Evolutionary conservation across 257 asterid genomes (phyloP).

Genomic region (Solanum gandarillasii): DNA sequence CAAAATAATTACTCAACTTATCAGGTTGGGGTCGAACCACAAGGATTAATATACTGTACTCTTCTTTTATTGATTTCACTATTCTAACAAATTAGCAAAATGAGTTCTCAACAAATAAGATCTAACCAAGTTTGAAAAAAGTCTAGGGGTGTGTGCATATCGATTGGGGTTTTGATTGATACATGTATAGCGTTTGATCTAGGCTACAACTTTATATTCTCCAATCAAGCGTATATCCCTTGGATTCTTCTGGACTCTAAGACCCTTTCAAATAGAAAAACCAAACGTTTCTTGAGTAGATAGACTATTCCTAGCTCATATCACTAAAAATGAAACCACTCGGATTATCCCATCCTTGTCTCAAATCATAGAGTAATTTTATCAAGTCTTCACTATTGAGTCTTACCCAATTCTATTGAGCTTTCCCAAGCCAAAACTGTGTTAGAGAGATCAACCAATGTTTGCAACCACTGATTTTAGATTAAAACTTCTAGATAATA

Average conservation of each 20-base stretch:
- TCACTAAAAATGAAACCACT: background rate
- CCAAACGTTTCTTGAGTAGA: background rate
- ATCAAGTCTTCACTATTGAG: background rate
- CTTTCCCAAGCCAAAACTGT: background rate
- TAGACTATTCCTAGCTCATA: background rate
- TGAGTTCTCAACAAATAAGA: background rate
- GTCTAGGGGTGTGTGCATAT: background rate
- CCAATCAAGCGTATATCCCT: too few relatives aligned
- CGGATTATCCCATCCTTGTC: background rate
- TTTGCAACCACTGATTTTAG: background rate
- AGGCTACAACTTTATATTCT: background rate
- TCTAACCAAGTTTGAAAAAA: background rate
- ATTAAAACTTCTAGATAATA: background rate
- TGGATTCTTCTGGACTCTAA: background rate
- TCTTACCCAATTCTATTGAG: background rate
- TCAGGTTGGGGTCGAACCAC: background rate
- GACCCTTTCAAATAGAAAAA: background rate
- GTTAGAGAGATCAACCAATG: background rate
- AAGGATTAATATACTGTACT: too few relatives aligned
- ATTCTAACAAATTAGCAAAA: background rate
- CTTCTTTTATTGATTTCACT: background rate
- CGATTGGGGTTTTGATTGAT: background rate
- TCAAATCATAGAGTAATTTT: background rate
- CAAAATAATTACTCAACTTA: background rate
- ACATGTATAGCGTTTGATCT: background rate